phyloP scores from a whole-genome alignment of 73 alveolate genomes.

The Paramecium pentaurelia region DNA sequence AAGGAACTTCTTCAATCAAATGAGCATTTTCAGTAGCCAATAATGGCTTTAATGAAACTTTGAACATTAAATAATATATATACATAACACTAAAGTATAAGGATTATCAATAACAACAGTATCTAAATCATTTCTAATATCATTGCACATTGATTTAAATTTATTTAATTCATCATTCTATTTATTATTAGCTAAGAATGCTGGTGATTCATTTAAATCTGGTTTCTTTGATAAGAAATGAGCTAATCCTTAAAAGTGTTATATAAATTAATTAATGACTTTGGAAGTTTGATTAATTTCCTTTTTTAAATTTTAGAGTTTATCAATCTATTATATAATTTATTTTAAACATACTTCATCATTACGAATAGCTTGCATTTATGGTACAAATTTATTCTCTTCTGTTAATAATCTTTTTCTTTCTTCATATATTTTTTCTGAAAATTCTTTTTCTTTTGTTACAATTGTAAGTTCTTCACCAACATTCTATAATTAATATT shows the following conservation, averaged over 20 bases:
- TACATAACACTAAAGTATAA: constrained; percentile 22
- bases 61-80: no score
- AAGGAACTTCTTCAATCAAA: neutral
- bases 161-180: neutral
- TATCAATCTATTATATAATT: neutral
- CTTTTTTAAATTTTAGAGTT: neutral
- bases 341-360: neutral
- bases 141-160: neutral
- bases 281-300: neutral
- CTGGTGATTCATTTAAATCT: neutral
- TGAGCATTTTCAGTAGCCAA: constrained; percentile 13
- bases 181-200: constrained; percentile 9
- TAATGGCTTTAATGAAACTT: constrained; percentile 31
- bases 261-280: neutral
- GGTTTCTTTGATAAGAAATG: constrained; percentile 10
- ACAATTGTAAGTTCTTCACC: constrained; percentile 28
- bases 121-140: neutral
- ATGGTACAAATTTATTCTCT: constrained; percentile 37
- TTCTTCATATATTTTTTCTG: neutral
- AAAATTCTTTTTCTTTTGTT: constrained; percentile 11
- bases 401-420: constrained; percentile 14
- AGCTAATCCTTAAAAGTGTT: neutral
- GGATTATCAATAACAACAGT: constrained; percentile 6
- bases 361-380: constrained; percentile 45
- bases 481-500: neutral